Evolutionary conservation across 306 rosid genomes (phyloP).

Genomic region (Bauhinia variegata): DNA sequence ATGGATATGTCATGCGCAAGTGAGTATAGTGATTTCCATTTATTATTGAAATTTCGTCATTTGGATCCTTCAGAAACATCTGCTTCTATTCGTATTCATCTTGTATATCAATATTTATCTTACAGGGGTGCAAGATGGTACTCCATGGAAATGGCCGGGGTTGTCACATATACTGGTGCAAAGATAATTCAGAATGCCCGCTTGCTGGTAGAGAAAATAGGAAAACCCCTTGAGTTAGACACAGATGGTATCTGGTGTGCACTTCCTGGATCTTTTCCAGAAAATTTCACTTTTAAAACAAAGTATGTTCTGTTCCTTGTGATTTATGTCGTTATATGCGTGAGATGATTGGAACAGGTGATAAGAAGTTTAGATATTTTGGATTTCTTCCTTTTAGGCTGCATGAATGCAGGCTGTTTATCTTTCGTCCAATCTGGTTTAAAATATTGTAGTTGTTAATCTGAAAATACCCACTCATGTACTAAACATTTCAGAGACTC

Average conservation of each 20-base stretch:
- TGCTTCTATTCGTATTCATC: constrained; percentile 31
- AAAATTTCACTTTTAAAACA: constrained; percentile 91
- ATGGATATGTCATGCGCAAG: constrained; percentile 97
- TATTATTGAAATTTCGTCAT: constrained; percentile 32
- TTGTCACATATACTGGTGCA: constrained; percentile 99
- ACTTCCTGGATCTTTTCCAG: constrained; percentile 97
- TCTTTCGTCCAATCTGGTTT: constrained; percentile 17
- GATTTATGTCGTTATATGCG: constrained; percentile 27
- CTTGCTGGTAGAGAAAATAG: constrained; percentile 89
- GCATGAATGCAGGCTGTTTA: constrained; percentile 13
- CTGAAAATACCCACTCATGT: constrained; percentile 41
- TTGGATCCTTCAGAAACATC: constrained; percentile 21
- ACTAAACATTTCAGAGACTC: constrained; percentile 63
- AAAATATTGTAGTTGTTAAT: constrained; percentile 25
- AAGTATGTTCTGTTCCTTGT: constrained; percentile 51
- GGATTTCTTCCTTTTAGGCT: constrained; percentile 11
- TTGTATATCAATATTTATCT: constrained; percentile 39
- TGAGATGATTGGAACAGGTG: background rate
- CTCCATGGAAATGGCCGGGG: constrained; percentile 99
- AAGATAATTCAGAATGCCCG: constrained; percentile 98
- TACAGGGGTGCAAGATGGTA: constrained; percentile 99
- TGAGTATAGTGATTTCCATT: constrained; percentile 53
- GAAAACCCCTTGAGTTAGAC: constrained; percentile 95
- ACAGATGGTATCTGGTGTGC: constrained; percentile 99
- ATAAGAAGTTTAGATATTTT: constrained; percentile 14